phyloP scores from a whole-genome alignment of 352 stramenopile genomes.

The Thalassiosira ordinaria region DNA sequence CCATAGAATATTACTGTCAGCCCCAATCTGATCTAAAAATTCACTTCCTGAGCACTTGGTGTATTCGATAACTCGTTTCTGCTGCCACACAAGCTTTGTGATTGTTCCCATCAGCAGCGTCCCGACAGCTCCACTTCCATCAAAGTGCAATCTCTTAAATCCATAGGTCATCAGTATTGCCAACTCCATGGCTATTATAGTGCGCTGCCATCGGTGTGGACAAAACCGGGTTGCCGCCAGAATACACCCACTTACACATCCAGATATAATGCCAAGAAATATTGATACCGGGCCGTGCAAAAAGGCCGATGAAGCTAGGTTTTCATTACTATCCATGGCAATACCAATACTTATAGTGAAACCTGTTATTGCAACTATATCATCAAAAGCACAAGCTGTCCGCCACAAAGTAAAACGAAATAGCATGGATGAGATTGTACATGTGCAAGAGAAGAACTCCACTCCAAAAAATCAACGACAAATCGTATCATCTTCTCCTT shows the following conservation, averaged over 20 bases:
- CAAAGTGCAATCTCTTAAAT: conserved; percentile 22
- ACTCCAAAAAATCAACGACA: too few species aligned
- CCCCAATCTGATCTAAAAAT: conserved; percentile 32
- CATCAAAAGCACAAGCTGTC: conserved; percentile 58
- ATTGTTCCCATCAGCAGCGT: conserved; percentile 32
- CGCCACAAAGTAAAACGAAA: too few species aligned
- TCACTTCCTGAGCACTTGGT: conserved; percentile 8
- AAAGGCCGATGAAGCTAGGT: conserved; percentile 18
- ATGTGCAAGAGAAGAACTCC: too few species aligned
- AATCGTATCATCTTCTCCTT: too few species aligned
- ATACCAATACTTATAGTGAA: conserved; percentile 65
- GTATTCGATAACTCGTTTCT: conserved; percentile 23
- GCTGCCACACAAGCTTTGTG: conserved; percentile 35
- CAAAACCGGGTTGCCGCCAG: conserved; percentile 16
- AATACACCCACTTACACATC: conserved; percentile 14
- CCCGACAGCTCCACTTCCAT: conserved; percentile 27
- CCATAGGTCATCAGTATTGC: conserved; percentile 23
- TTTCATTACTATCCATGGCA: conserved; percentile 34
- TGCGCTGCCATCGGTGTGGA: conserved; percentile 29
- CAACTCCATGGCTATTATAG: conserved; percentile 27
- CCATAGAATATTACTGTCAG: conserved; percentile 51
- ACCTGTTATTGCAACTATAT: conserved; percentile 65
- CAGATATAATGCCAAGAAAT: conserved; percentile 43
- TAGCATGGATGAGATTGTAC: too few species aligned
- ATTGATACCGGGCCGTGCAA: conserved; percentile 49